Base-by-base conservation (phyloP, 163 green algal species). In the Trebouxia gelatinosa region DNA sequence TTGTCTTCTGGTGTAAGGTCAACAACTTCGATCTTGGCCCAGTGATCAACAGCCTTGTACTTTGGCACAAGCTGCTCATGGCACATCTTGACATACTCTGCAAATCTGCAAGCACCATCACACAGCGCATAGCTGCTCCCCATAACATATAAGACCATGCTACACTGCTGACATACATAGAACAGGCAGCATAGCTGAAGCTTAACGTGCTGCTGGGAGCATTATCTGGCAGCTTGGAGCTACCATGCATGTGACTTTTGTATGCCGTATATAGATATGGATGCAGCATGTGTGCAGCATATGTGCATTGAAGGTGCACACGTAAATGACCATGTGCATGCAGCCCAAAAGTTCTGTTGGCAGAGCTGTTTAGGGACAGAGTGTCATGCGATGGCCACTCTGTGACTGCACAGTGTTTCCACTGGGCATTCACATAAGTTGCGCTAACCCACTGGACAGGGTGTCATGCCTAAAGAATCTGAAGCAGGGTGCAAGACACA, bases 11-110 rank as follows among this genome's bases (percentile, higher is more conserved):
- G 29, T 9, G 5, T 76, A 2, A 59, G 40, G 28, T 76, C 68
- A 28, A 40, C 40, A 31, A 35, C 64, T 88, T 99, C 96, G n/a
- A 99, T 91, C 83, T 99, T 99, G 48, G 95, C 96, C 96, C 96
- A 99, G 87, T 99, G 96, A 87, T 92, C 91, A 3, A 84, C 77
- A 3, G 92, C 94, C 5, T 79, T 80, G 74, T 96, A 98, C 50
- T 90, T 88, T 2, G 85, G 83, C 80, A 93, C 87, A 2, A 97
- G 70, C 72, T 88, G 65, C 2, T 81, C 79, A 68, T 96, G 84
- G 46, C 95, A 84, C 58, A 91, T 66, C 32, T 31, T 11, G 2
- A 68, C 76, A 80, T 97, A 97, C 39, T 85, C 75, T 17, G 54
- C 64, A 84, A 97, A 97, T 29, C 90, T 95, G 87, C 66, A 77